Base-by-base conservation (phyloP, 139 green algal species). In the Micractinium sp. region DNA sequence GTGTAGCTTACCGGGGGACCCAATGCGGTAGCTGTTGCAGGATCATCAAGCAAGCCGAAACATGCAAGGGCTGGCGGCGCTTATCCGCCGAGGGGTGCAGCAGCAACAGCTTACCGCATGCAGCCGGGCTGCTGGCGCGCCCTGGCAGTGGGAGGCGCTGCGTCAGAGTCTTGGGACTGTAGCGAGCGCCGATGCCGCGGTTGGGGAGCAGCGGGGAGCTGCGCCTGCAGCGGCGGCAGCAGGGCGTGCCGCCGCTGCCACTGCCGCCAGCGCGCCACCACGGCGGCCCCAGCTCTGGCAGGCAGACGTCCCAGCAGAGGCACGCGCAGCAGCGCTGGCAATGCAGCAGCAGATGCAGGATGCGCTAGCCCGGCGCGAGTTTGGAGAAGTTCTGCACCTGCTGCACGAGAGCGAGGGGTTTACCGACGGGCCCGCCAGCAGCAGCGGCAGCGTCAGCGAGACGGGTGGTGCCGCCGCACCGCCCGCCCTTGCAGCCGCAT, bases 271-370 rank as follows among this genome's bases (percentile, higher is more conserved):
- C 79, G 41, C 61, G 79, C 47, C 29, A 15, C n/a, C 35, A 33
- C 56, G 56, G 33, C 31, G 61, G n/a, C 39, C 56, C 39, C 39
- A 33, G 71, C 76, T 29, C 75, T 19, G n/a, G 76, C 76, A 82
- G 76, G 4, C 41, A 1, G 35, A 36, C 27, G 39, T 83, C 29
- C 9, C 22, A 1, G 80, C 53, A 14, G 61, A 41, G 83, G 35
- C 38, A 67, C 66, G 47, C 4, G 63, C 83, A 60, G 9, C 56
- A 3, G 47, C 67, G 33, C 31, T 56, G n/a, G 15, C 31, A 15
- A 22, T 86, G n/a, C 81, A n/a, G 33, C 81, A 35, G 33, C 60
- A 41, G 20, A 81, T 87, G 83, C 67, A 80, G 38, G 83, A 36
- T 2, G 83, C 83, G 15, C 38, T 87, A 66, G 67, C 29, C 19